Conservation (phyloP, 208 protist genomes). For the Balamuthia mandrillaris region DNA sequence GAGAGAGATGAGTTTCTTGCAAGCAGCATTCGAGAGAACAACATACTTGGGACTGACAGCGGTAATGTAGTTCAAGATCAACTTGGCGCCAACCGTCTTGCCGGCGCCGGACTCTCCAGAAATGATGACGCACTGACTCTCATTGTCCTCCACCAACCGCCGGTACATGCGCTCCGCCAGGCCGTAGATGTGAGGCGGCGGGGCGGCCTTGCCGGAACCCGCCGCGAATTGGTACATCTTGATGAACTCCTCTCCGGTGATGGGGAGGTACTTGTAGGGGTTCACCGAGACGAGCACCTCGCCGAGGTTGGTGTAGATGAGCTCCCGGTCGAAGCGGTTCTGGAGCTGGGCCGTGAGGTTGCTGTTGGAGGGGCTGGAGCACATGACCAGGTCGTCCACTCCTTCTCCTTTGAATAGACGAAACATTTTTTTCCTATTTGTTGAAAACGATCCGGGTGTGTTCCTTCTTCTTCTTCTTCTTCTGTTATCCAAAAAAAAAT, state of each 20-base stretch:
- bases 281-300: background rate
- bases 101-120: background rate
- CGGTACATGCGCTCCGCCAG: background rate
- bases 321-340: background rate
- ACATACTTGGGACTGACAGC: background rate
- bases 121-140: background rate
- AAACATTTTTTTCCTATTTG: constrained; percentile 1
- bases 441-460: no score
- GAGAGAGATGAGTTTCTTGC: background rate
- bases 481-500: no score
- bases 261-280: background rate
- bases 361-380: background rate
- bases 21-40: background rate
- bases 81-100: background rate
- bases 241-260: background rate
- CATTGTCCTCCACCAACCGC: background rate
- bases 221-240: background rate
- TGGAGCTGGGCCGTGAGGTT: background rate
- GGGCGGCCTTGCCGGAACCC: background rate
- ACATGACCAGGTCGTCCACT: background rate
- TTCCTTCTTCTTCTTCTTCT: no score
- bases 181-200: background rate
- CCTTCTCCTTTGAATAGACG: background rate
- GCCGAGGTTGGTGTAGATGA: background rate
- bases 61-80: background rate